phyloP scores from a whole-genome alignment of 2,329 filamentous ascomycete genomes.

The Thermothelomyces thermophilus region DNA sequence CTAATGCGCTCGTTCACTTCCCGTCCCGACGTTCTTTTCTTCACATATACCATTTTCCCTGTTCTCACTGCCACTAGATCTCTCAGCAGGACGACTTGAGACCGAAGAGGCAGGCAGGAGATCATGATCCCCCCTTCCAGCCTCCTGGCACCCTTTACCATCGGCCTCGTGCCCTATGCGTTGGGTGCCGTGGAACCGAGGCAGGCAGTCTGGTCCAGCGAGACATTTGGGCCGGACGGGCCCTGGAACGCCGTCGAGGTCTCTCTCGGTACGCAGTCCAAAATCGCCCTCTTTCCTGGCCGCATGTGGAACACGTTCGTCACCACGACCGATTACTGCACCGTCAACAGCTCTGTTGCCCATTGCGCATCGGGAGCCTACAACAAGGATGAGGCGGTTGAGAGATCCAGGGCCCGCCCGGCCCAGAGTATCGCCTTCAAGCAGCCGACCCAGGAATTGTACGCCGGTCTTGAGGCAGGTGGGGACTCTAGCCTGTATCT shows the following conservation, averaged over 20 bases:
- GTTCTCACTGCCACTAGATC: no score
- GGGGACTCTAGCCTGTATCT: background rate
- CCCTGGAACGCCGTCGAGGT: slow-evolving; percentile 12
- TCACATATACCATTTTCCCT: no score
- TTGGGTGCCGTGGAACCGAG: background rate
- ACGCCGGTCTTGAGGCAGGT: background rate
- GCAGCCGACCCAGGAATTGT: background rate
- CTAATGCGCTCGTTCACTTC: no score
- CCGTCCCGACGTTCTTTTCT: no score
- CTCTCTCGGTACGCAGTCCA: slow-evolving; percentile 2
- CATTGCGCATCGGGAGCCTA: slow-evolving; percentile 6
- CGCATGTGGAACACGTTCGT: slow-evolving; percentile 2
- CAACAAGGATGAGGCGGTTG: background rate
- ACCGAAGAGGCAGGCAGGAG: no score
- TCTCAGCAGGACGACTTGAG: no score
- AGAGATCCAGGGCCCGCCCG: background rate
- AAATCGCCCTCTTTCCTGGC: slow-evolving; percentile 2
- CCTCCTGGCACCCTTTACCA: no score
- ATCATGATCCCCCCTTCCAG: no score
- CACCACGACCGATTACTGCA: slow-evolving; percentile 4
- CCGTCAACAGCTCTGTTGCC: background rate
- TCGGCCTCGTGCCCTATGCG: no score
- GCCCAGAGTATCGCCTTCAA: background rate
- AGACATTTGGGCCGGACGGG: slow-evolving; percentile 1
- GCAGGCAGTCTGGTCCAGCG: background rate